phyloP scores from a whole-genome alignment of 495 filamentous ascomycete species.

The Aspergillus leporis region DNA sequence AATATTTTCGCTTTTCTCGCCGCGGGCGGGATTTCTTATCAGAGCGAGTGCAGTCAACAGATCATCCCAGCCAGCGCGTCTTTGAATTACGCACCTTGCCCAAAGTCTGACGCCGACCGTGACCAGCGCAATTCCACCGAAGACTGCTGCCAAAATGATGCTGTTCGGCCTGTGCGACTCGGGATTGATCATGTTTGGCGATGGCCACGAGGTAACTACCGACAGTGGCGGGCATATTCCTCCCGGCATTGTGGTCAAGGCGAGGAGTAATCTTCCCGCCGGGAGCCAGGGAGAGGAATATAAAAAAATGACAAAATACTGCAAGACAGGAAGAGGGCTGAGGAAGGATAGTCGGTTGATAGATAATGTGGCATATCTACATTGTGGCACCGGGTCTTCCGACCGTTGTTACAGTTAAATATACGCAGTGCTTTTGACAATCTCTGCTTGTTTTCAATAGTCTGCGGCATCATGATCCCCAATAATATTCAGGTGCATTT shows the following conservation, averaged over 20 bases:
- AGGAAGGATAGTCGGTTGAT: not conserved
- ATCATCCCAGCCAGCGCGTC: slow-evolving; percentile 9
- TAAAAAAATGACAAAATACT: not conserved
- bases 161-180: slow-evolving; percentile 9
- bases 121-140: slow-evolving; percentile 7
- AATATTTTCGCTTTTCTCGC: not conserved
- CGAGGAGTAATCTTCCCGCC: not conserved
- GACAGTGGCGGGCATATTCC: slow-evolving; percentile 10
- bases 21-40: not conserved
- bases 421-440: not conserved
- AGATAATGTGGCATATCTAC: not conserved
- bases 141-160: slow-evolving; percentile 2
- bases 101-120: slow-evolving; percentile 6
- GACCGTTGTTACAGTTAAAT: not conserved
- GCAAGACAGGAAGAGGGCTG: not conserved
- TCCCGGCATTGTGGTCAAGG: slow-evolving; percentile 10
- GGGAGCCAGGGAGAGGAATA: not conserved
- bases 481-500: not conserved
- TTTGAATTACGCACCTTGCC: slow-evolving; percentile 12
- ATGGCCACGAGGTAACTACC: slow-evolving; percentile 14
- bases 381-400: not conserved
- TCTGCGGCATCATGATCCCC: not conserved
- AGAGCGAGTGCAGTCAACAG: slow-evolving; percentile 8
- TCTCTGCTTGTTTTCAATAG: not conserved
- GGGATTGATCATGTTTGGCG: slow-evolving; percentile 10